Conservation (phyloP, 2,329 filamentous ascomycete species). For the Pseudogymnoascus sp. region DNA sequence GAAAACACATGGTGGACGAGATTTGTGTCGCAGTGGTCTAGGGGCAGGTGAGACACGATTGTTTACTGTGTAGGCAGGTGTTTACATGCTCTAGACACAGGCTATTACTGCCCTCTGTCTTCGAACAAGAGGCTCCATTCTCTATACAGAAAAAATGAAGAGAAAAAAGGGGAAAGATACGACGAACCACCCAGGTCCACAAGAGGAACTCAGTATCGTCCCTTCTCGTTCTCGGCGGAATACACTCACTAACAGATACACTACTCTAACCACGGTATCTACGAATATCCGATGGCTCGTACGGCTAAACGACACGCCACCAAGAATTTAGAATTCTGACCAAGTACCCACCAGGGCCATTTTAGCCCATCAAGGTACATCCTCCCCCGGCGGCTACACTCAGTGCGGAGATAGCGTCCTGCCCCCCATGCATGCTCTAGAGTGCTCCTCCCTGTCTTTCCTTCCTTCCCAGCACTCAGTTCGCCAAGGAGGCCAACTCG, state of each 20-base stretch:
- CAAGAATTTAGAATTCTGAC: constrained; percentile 4
- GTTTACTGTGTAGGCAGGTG: neutral
- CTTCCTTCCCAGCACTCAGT: neutral
- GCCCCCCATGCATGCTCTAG: neutral
- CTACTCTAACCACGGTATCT: neutral
- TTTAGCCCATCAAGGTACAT: neutral
- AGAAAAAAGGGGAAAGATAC: neutral
- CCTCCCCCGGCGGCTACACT: neutral
- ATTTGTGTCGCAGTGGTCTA: neutral
- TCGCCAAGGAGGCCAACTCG: neutral
- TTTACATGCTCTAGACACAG: neutral
- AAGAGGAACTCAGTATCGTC: neutral
- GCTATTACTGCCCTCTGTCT: neutral
- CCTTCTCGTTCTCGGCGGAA: neutral
- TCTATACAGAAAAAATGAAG: neutral
- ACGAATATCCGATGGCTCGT: neutral
- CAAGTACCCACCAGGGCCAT: neutral
- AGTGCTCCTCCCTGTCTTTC: neutral
- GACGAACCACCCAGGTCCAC: neutral
- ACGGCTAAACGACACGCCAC: neutral
- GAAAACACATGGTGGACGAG: neutral
- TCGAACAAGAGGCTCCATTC: neutral
- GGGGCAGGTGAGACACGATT: neutral
- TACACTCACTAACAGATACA: neutral
- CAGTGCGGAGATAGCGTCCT: neutral